Conservation (phyloP, 768 basidiomycete species). For the Glaciozyma martinii region DNA sequence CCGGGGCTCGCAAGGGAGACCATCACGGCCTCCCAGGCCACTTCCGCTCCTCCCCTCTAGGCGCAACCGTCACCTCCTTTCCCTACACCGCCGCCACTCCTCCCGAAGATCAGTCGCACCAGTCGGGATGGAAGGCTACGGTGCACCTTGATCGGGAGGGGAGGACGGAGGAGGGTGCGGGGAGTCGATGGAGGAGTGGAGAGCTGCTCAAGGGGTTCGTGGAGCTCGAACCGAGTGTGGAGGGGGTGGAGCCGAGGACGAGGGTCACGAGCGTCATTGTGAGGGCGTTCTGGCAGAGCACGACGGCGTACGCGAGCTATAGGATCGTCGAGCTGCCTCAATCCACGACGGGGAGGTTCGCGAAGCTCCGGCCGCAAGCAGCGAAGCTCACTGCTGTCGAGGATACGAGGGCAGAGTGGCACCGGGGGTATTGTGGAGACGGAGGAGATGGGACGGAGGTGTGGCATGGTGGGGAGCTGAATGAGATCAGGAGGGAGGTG, state of each 20-base stretch:
- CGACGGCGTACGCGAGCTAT: background rate
- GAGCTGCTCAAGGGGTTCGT: background rate
- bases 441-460: background rate
- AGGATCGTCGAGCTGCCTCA: background rate
- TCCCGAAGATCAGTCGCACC: too few relatives aligned
- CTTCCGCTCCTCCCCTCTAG: too few relatives aligned
- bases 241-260: background rate
- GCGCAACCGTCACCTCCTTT: too few relatives aligned
- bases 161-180: background rate
- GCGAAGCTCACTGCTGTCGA: background rate
- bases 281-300: background rate
- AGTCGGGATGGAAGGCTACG: constrained; percentile 1
- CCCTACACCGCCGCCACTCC: too few relatives aligned
- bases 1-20: too few relatives aligned
- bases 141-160: background rate
- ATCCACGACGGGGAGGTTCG: background rate
- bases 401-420: background rate
- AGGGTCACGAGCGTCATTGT: background rate
- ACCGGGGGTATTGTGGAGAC: background rate
- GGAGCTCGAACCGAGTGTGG: background rate
- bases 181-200: background rate
- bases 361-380: background rate
- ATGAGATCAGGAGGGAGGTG: background rate
- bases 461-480: background rate
- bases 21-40: too few relatives aligned